Evolutionary conservation across 2,329 filamentous ascomycete species (phyloP).

Genomic region (Acrodontium crateriforme): DNA sequence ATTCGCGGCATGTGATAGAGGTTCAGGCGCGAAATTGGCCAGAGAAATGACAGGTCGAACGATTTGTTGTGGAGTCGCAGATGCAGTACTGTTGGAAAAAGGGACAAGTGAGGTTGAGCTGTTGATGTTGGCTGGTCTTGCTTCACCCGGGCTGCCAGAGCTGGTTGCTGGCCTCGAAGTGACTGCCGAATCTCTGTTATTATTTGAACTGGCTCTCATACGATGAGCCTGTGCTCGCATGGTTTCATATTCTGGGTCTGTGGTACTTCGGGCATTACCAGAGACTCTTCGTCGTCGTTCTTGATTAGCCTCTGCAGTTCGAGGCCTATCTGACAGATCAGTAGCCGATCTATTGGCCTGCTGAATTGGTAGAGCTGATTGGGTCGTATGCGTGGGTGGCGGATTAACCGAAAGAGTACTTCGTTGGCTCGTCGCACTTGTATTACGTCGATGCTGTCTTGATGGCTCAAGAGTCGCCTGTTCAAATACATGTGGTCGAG

Average conservation of each 20-base stretch:
- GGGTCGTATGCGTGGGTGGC: conserved; percentile 31
- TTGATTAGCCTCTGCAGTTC: conserved; percentile 15
- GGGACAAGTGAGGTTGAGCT: conserved; percentile 9
- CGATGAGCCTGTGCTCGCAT: conserved; percentile 8
- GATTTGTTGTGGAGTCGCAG: conserved; percentile 4
- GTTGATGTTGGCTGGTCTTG: conserved; percentile 4
- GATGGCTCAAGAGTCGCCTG: conserved; percentile 21
- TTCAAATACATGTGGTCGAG: conserved; percentile 32
- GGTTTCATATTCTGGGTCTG: conserved; percentile 22
- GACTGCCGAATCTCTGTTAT: too few relatives aligned
- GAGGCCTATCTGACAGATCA: conserved; percentile 38
- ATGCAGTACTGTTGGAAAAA: not conserved
- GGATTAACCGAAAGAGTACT: conserved; percentile 11
- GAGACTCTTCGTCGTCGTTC: conserved; percentile 24
- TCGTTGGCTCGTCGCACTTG: conserved; percentile 23
- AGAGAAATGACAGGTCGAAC: conserved; percentile 10
- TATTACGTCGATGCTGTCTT: conserved; percentile 29
- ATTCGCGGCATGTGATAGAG: conserved; percentile 30
- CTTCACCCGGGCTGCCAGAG: too few relatives aligned
- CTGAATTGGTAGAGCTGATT: too few relatives aligned
- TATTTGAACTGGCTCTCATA: conserved; percentile 9
- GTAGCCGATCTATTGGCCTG: conserved; percentile 54
- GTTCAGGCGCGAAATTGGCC: conserved; percentile 18
- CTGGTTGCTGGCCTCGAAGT: too few relatives aligned
- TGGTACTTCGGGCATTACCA: conserved; percentile 31